These are phyloP conservation scores for Paramecium pentaurelia DNA, from an alignment of 73 alveolate species.

Conservation along the genomic window DNA sequence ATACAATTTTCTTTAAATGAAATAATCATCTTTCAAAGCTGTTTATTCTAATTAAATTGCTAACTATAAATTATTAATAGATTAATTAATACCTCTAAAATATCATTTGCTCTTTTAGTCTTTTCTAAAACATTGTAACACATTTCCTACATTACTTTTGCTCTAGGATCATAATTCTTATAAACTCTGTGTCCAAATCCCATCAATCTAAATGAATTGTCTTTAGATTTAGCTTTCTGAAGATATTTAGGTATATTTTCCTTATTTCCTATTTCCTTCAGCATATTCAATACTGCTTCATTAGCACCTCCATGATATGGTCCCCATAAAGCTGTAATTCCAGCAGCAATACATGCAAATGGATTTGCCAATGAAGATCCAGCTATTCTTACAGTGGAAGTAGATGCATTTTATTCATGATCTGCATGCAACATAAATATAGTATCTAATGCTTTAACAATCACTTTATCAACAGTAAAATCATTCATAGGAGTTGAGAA, in stretches of 20 bases:
- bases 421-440: constrained; percentile 86
- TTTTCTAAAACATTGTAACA: constrained; percentile 48
- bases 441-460: constrained; percentile 83
- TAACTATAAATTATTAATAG: constrained; percentile 5
- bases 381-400: constrained; percentile 97
- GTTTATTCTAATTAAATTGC: constrained; percentile 79
- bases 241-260: constrained; percentile 73
- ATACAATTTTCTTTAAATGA: constrained; percentile 83
- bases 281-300: constrained; percentile 89
- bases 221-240: constrained; percentile 77
- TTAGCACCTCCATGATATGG: constrained; percentile 99
- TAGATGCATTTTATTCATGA: constrained; percentile 96
- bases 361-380: constrained; percentile 97
- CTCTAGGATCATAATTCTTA: constrained; percentile 74
- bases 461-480: constrained; percentile 69
- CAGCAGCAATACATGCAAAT: constrained; percentile 97
- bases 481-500: constrained; percentile 86
- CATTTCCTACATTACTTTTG: constrained; percentile 61
- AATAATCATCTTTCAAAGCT: constrained; percentile 90
- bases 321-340: constrained; percentile 98
- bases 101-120: constrained; percentile 30
- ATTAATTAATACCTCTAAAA: not conserved
- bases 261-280: constrained; percentile 70
- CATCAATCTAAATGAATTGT: constrained; percentile 85
- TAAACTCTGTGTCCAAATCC: constrained; percentile 98